phyloP scores from a whole-genome alignment of 2,329 filamentous ascomycete genomes.

The Ophiocordyceps robertsii region DNA sequence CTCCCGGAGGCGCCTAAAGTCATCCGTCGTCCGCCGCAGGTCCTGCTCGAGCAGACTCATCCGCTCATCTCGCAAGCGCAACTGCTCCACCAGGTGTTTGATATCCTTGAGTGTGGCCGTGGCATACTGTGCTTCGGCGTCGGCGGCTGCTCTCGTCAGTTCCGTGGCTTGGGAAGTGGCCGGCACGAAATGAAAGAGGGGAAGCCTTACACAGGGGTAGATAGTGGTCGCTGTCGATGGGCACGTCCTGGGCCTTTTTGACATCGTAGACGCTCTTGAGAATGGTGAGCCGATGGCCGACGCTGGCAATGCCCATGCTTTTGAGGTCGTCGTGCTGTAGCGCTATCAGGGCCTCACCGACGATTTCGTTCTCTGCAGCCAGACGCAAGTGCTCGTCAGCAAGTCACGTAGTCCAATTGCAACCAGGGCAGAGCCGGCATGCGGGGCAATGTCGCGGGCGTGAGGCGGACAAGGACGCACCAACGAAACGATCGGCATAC shows the following conservation, averaged over 20 bases:
- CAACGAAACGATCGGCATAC: constrained; percentile 72
- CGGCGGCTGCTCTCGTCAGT: constrained; percentile 50
- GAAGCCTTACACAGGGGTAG: constrained; percentile 64
- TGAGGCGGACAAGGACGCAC: constrained; percentile 35
- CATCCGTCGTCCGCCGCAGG: constrained; percentile 69
- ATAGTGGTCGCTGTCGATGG: constrained; percentile 86
- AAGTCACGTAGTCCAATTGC: background rate
- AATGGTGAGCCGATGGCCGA: constrained; percentile 88
- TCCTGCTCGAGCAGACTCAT: constrained; percentile 76
- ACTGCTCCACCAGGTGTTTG: constrained; percentile 76
- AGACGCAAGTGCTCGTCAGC: constrained; percentile 5
- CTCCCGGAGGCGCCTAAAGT: constrained; percentile 78
- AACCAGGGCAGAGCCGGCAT: background rate
- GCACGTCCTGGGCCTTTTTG: constrained; percentile 86
- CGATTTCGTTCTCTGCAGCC: constrained; percentile 73
- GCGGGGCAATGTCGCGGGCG: background rate
- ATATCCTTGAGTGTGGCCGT: constrained; percentile 89
- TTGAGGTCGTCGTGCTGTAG: constrained; percentile 88
- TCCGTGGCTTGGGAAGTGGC: background rate
- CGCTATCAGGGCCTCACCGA: constrained; percentile 79
- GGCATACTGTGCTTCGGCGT: constrained; percentile 73
- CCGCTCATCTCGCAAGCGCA: constrained; percentile 80
- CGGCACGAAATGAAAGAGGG: background rate
- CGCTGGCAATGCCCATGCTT: constrained; percentile 84
- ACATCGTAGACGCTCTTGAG: constrained; percentile 93